Evolutionary conservation across 2,329 filamentous ascomycete genomes (phyloP).

Genomic region (Alternaria ventricosa): DNA sequence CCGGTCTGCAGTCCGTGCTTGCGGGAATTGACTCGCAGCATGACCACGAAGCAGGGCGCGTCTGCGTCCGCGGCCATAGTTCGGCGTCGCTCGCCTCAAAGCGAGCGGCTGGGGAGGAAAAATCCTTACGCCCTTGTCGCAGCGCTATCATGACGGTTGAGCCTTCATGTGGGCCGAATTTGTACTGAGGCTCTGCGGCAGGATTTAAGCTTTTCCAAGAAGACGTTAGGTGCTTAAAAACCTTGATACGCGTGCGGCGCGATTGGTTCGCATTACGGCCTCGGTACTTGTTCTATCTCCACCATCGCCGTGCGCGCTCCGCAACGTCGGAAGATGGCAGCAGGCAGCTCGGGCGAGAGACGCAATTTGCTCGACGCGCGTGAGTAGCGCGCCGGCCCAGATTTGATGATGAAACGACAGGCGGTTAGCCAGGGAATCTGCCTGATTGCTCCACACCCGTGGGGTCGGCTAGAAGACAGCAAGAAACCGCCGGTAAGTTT

Average conservation of each 20-base stretch:
- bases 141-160: conserved; percentile 19
- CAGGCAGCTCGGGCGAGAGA: conserved; percentile 9
- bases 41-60: conserved; percentile 2
- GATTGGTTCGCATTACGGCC: conserved; percentile 4
- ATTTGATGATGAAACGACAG: not conserved
- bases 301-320: conserved; percentile 4
- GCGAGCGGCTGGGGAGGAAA: conserved; percentile 21
- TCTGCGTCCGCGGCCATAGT: conserved; percentile 12
- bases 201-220: conserved; percentile 17
- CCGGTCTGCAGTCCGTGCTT: conserved; percentile 21
- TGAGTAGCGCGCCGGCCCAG: not conserved
- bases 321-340: conserved; percentile 1
- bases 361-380: not conserved
- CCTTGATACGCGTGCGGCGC: not conserved
- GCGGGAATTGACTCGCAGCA: conserved; percentile 11
- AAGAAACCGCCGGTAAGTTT: not conserved
- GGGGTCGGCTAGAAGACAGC: not conserved
- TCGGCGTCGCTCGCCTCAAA: conserved; percentile 11
- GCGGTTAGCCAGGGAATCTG: not conserved
- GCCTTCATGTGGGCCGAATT: conserved; percentile 10
- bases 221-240: conserved; percentile 12
- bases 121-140: conserved; percentile 7
- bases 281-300: conserved; percentile 3
- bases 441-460: not conserved
- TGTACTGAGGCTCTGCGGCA: conserved; percentile 13